A percentile compares a stretch with the other conserved stretches of the same genome.
These are phyloP conservation scores for Fusarium nodosum DNA, from an alignment of 2,329 filamentous ascomycete genomes.

Conservation along the genomic window DNA sequence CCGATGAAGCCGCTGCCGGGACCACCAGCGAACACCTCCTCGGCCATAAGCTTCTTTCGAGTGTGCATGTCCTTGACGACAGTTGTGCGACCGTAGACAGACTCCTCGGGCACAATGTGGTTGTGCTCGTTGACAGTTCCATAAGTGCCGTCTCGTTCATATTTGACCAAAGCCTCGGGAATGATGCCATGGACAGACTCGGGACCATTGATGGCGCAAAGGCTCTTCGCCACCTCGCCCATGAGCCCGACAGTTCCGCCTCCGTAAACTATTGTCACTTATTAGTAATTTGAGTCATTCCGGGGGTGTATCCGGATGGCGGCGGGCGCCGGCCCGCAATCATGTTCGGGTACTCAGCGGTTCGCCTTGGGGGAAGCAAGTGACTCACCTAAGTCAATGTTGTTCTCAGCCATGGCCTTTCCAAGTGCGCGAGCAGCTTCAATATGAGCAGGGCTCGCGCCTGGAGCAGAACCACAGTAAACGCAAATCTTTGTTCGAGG, in stretches of 20 bases:
- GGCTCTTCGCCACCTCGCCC: conserved; percentile 90
- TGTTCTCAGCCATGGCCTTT: conserved; percentile 77
- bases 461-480: conserved; percentile 88
- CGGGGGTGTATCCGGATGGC: background rate
- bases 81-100: conserved; percentile 83
- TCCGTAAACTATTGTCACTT: conserved; percentile 77
- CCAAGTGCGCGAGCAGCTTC: conserved; percentile 83
- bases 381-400: conserved; percentile 77
- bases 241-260: conserved; percentile 95
- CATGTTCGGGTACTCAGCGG: background rate
- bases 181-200: conserved; percentile 92
- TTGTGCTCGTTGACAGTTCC: conserved; percentile 60
- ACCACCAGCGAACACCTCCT: conserved; percentile 84
- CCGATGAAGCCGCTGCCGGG: conserved; percentile 91
- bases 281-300: conserved; percentile 23
- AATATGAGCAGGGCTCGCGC: conserved; percentile 80
- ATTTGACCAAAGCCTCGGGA: conserved; percentile 83
- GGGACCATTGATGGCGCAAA: conserved; percentile 86
- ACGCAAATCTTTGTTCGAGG: conserved; percentile 82
- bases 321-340: conserved; percentile 20
- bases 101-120: conserved; percentile 72
- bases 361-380: conserved; percentile 5
- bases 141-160: conserved; percentile 77
- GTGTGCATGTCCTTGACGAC: conserved; percentile 97
- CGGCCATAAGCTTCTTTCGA: conserved; percentile 93